Evolutionary conservation across 2,329 filamentous ascomycete species (phyloP), one percentile per base, ranked within the genome.

Genomic region (Didymella sp.): DNA sequence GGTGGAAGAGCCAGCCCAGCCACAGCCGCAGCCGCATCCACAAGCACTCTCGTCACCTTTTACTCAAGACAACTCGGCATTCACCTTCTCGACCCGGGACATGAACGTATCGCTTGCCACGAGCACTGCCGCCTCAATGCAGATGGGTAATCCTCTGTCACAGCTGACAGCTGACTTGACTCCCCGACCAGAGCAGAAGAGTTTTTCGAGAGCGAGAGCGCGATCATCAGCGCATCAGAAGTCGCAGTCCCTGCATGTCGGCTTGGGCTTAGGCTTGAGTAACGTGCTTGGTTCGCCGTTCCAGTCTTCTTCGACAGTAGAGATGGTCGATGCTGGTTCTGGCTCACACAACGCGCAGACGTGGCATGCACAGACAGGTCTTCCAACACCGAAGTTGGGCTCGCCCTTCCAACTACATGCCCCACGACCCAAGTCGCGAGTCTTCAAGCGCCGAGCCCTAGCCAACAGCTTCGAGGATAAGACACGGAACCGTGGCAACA

Each of bases 381-480:
- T 63, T 6, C 66, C 70, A 3, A 54, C 61, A 27, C 61, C 71
- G 31, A 61, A 71, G 15, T 68, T 82, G 12, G 79, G 77, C 33
- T 84, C 85, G 3, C 84, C 85, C 15, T 79, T 86, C 40, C 82
- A 83, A 58, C 75, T 86, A 57, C 82, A 85, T 54, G 76, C 80
- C 8, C 80, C 80, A 8, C 76, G 78, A 19, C 79, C 84, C 4
- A 78, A 82, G 27, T 78, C 81, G 8, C 82, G 81, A 44, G 79
- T 80, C 2, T 80, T 84, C 64, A 86, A 87, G 70, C 82, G 85
- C 56, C 83, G 85, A 52, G 85, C 85, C 58, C 78, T 82, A 37
- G 79, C 82, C 56, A 81, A 81, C 57, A 81, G 82, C 56, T 73
- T 85, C 41, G 82, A 85, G 56, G 81, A 85, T 24, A 68, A 69